These are phyloP conservation scores for Neurospora sp. DNA, from an alignment of 495 filamentous ascomycete species.

Conservation along the genomic window DNA sequence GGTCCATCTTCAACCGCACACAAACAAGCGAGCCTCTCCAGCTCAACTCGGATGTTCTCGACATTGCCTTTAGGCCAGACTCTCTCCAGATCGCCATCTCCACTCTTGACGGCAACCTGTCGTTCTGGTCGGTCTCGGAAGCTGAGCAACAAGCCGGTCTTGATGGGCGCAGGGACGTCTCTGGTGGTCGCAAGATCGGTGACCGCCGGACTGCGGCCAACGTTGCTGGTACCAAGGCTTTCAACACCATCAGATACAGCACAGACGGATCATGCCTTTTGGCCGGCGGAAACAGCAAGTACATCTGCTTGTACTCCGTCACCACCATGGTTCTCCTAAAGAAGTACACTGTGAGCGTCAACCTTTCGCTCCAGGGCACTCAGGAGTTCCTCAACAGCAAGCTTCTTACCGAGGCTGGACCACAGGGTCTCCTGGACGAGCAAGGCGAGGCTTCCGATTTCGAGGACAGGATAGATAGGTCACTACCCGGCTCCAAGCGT, in stretches of 20 bases:
- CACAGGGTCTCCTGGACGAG: conserved; percentile 69
- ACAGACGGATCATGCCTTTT: conserved; percentile 84
- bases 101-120: conserved; percentile 84
- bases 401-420: conserved; percentile 82
- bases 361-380: conserved; percentile 86
- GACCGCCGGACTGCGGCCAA: conserved; percentile 89
- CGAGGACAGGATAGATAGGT: conserved; percentile 71
- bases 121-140: conserved; percentile 88
- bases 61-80: conserved; percentile 80
- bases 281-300: conserved; percentile 91
- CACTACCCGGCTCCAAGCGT: conserved; percentile 80
- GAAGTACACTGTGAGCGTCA: conserved; percentile 89
- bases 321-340: conserved; percentile 81
- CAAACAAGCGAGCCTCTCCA: conserved; percentile 92
- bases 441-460: conserved; percentile 82
- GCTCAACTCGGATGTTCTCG: conserved; percentile 80
- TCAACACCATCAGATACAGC: conserved; percentile 79
- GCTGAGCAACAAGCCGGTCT: conserved; percentile 71
- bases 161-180: conserved; percentile 84
- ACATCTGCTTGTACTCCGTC: conserved; percentile 91
- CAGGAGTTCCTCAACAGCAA: conserved; percentile 94
- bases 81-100: conserved; percentile 84
- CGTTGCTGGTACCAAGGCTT: conserved; percentile 76
- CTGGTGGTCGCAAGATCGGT: conserved; percentile 75
- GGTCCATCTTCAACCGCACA: conserved; percentile 86